Evolutionary conservation across 1,139 yeast genomes (phyloP).

Genomic region (Sugiyamaella xylanicola): DNA sequence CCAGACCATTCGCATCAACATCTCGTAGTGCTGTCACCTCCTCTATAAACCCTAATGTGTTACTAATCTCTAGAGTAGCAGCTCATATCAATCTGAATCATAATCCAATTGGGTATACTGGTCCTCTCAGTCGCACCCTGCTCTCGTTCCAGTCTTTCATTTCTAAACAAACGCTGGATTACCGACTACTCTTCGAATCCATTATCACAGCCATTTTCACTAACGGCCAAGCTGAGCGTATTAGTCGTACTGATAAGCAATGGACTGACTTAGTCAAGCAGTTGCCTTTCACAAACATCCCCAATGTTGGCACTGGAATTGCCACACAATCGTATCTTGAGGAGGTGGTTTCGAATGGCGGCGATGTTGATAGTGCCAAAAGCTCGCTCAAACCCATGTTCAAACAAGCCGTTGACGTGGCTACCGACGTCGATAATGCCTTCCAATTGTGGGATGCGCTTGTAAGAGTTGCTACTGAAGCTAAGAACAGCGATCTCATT

Average conservation of each 20-base stretch:
- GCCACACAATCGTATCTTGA: constrained; percentile 45
- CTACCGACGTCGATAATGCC: constrained; percentile 49
- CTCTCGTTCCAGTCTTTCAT: constrained; percentile 69
- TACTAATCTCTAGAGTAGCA: constrained; percentile 60
- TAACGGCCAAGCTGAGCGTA: constrained; percentile 54
- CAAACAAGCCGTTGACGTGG: constrained; percentile 40
- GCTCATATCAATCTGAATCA: constrained; percentile 58
- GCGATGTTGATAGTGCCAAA: constrained; percentile 27
- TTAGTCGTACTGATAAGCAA: constrained; percentile 47
- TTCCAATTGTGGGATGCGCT: constrained; percentile 47
- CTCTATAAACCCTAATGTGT: constrained; percentile 40
- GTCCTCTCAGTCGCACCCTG: constrained; percentile 68
- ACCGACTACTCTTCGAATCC: constrained; percentile 60
- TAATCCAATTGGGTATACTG: constrained; percentile 62
- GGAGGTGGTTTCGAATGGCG: constrained; percentile 31
- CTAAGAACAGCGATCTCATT: constrained; percentile 44
- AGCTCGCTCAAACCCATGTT: constrained; percentile 32
- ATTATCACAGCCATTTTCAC: constrained; percentile 46
- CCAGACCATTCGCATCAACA: constrained; percentile 32
- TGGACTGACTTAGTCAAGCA: constrained; percentile 62
- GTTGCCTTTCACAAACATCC: constrained; percentile 62
- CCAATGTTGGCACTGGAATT: constrained; percentile 46
- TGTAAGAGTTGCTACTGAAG: constrained; percentile 37
- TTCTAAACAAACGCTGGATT: constrained; percentile 53
- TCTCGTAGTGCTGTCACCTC: constrained; percentile 38